Conservation (phyloP, 2,329 filamentous ascomycete genomes). For the Hypoxylon sp. region DNA sequence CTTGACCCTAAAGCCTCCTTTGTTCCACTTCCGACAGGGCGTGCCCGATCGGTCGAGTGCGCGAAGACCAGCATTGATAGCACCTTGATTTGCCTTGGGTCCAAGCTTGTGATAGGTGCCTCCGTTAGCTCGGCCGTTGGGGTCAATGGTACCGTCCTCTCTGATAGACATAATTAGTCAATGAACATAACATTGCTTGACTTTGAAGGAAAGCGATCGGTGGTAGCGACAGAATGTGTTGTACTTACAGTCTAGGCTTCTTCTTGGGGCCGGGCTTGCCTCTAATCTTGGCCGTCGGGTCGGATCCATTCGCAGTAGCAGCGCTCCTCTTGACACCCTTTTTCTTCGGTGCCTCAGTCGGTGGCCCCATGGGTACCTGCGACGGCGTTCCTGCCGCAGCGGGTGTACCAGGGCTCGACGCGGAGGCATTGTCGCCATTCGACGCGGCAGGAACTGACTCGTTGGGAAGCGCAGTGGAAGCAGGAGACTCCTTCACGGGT, state of each 20-base stretch:
- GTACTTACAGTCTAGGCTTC: conserved; percentile 90
- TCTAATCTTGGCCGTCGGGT: conserved; percentile 75
- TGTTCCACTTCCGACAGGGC: conserved; percentile 92
- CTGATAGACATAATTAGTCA: conserved; percentile 59
- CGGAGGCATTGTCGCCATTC: conserved; percentile 70
- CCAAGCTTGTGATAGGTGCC: conserved; percentile 83
- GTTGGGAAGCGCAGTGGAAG: conserved; percentile 58
- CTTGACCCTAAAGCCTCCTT: conserved; percentile 86
- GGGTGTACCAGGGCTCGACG: conserved; percentile 73
- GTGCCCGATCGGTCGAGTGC: conserved; percentile 93
- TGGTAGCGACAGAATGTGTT: conserved; percentile 6
- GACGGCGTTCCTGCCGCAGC: conserved; percentile 69
- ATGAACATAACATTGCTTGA: conserved; percentile 29
- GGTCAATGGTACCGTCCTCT: conserved; percentile 75
- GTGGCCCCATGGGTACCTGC: conserved; percentile 72
- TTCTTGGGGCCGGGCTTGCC: conserved; percentile 97
- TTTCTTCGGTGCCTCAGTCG: conserved; percentile 76
- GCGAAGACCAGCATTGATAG: conserved; percentile 95
- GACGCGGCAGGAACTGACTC: conserved; percentile 58
- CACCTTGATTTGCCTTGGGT: conserved; percentile 95
- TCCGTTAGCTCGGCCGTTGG: conserved; percentile 65
- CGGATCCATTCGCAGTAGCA: conserved; percentile 72
- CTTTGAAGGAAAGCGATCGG: background rate
- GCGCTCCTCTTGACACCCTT: conserved; percentile 81
- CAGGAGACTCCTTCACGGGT: conserved; percentile 63